Percentiles rank a stretch among this genome's conserved stretches.
Evolutionary conservation across 164 flowering plant species (phyloP).

Genomic region (Kalanchoe fedtschenkoi): DNA sequence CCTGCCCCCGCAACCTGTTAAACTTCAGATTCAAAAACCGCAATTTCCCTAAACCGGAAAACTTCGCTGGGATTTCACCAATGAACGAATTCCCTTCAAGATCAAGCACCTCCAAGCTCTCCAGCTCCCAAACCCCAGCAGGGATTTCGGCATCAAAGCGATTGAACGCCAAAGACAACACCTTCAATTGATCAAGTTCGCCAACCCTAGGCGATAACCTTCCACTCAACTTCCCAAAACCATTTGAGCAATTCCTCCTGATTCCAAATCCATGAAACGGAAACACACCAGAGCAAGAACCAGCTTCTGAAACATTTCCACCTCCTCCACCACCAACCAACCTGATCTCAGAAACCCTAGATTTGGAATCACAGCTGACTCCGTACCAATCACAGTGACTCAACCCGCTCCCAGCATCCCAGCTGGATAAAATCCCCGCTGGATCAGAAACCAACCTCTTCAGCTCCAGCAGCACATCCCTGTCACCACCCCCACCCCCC

Average conservation of each 20-base stretch:
- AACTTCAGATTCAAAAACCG: conserved; percentile 47
- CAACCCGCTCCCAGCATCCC: conserved; percentile 19
- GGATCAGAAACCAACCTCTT: conserved; percentile 46
- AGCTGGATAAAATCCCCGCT: conserved; percentile 39
- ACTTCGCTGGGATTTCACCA: conserved; percentile 32
- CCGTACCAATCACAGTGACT: conserved; percentile 62
- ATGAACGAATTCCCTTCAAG: conserved; percentile 52
- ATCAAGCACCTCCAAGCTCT: conserved; percentile 48
- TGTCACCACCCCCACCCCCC: conserved; percentile 17
- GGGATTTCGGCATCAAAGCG: conserved; percentile 52
- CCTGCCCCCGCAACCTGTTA: conserved; percentile 35
- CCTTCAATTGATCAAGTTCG: conserved; percentile 40
- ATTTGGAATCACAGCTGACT: conserved; percentile 40
- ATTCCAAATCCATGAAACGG: conserved; percentile 29
- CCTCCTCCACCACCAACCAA: conserved; percentile 23
- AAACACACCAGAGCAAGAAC: conserved; percentile 19
- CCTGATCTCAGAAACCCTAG: conserved; percentile 33
- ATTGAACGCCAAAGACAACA: conserved; percentile 54
- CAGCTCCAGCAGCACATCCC: conserved; percentile 32
- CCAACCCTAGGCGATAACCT: conserved; percentile 33
- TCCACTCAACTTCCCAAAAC: conserved; percentile 29
- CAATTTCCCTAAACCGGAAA: conserved; percentile 35
- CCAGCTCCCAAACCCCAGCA: conserved; percentile 40
- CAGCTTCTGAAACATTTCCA: conserved; percentile 10
- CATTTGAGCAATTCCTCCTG: conserved; percentile 16